Evolutionary conservation across 73 alveolate genomes (phyloP).

Genomic region (Paramecium caudatum): DNA sequence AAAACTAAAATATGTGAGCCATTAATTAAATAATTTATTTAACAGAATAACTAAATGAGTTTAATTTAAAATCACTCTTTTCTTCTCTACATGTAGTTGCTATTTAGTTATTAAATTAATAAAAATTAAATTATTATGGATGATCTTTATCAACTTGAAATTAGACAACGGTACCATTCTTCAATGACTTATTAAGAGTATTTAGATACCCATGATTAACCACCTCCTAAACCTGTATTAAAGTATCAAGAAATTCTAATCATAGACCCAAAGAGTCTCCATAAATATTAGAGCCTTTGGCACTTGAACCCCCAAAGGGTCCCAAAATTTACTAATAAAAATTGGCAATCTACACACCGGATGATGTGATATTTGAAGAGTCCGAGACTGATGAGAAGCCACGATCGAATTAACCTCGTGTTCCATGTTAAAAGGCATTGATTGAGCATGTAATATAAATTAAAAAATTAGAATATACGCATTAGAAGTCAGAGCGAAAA

Average conservation of each 20-base stretch:
- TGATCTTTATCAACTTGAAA: neutral
- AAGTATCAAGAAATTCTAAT: neutral
- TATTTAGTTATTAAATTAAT: too few species aligned
- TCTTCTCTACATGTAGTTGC: too few species aligned
- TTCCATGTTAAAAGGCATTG: constrained; percentile 33
- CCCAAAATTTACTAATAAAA: constrained; percentile 36
- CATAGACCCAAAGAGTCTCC: constrained; percentile 44
- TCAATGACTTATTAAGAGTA: constrained; percentile 39
- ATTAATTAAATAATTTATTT: too few species aligned
- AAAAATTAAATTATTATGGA: constrained; percentile 34
- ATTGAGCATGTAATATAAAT: constrained; percentile 6
- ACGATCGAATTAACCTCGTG: neutral
- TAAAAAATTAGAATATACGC: neutral
- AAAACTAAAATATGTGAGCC: neutral
- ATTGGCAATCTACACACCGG: constrained; percentile 7
- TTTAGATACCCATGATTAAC: constrained; percentile 53
- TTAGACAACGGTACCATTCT: neutral
- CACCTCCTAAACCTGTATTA: constrained; percentile 5
- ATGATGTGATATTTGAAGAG: constrained; percentile 60
- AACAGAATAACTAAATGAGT: too few species aligned
- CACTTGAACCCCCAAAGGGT: constrained; percentile 58
- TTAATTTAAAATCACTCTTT: too few species aligned
- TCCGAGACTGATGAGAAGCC: constrained; percentile 34
- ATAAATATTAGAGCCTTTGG: constrained; percentile 2
- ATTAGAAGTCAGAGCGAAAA: constrained; percentile 38